Evolutionary conservation across 805 yeast genomes (phyloP).

Genomic region (Vanderwaltozyma verrucispora): DNA sequence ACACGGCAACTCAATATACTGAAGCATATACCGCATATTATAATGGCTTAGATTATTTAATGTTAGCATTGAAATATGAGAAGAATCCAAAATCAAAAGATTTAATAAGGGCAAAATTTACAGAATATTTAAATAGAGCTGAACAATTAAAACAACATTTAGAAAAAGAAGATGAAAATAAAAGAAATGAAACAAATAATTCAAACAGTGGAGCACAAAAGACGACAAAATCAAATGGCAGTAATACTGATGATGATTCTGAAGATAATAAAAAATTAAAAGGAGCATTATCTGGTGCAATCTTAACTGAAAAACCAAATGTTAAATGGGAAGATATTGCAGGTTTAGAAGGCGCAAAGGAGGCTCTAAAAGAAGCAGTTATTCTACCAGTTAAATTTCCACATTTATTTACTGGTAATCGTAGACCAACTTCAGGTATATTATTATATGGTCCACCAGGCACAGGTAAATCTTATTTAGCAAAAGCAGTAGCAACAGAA

Average conservation of each 20-base stretch:
- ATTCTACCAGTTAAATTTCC: constrained; percentile 95
- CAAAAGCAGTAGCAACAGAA: constrained; percentile 98
- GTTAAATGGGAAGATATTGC: constrained; percentile 94
- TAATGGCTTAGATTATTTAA: constrained; percentile 86
- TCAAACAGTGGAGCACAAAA: constrained; percentile 39
- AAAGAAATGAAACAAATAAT: constrained; percentile 35
- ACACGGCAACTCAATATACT: constrained; percentile 77
- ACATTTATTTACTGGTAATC: constrained; percentile 85
- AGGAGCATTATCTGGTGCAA: constrained; percentile 87
- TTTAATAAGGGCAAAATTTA: constrained; percentile 75
- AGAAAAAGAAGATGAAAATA: constrained; percentile 46
- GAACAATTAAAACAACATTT: constrained; percentile 87
- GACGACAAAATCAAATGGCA: constrained; percentile 40
- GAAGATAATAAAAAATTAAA: constrained; percentile 81
- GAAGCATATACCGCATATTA: constrained; percentile 91
- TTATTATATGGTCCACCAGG: constrained; percentile 91
- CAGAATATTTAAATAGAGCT: constrained; percentile 86
- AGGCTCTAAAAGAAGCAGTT: constrained; percentile 94
- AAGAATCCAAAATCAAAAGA: constrained; percentile 86
- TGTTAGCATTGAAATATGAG: constrained; percentile 93
- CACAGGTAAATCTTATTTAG: constrained; percentile 93
- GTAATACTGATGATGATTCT: constrained; percentile 56
- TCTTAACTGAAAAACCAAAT: constrained; percentile 83
- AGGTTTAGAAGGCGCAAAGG: constrained; percentile 90
- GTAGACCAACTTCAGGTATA: constrained; percentile 89